phyloP scores from a whole-genome alignment of 495 filamentous ascomycete species.

The Oidiodendron maius region DNA sequence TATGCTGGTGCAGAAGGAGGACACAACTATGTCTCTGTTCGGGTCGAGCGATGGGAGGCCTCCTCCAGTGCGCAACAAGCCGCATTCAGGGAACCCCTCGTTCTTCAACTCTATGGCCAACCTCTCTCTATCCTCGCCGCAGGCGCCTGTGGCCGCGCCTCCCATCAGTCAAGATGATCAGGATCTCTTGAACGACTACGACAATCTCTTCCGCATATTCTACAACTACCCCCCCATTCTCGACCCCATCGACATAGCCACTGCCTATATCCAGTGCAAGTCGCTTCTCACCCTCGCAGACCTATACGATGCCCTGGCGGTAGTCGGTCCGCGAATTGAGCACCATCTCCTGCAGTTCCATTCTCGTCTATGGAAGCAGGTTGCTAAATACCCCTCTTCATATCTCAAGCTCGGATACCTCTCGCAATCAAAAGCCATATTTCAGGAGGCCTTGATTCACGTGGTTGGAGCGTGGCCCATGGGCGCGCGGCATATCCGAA shows the following conservation, averaged over 20 bases:
- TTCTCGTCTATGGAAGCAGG: conserved; percentile 83
- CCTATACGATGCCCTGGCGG: conserved; percentile 83
- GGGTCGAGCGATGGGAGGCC: conserved; percentile 24
- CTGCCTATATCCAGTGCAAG: conserved; percentile 89
- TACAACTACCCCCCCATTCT: conserved; percentile 83
- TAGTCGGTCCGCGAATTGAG: conserved; percentile 85
- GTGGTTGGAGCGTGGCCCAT: conserved; percentile 89
- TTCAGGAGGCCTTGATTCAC: conserved; percentile 82
- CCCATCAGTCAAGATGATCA: conserved; percentile 35
- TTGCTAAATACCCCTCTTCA: conserved; percentile 85
- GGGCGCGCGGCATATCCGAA: conserved; percentile 68
- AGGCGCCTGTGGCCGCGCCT: conserved; percentile 26
- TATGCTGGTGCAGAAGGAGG: conserved; percentile 79
- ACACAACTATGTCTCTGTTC: conserved; percentile 22
- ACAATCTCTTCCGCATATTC: conserved; percentile 88
- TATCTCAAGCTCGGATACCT: conserved; percentile 88
- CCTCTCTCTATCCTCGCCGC: conserved; percentile 44
- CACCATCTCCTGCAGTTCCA: conserved; percentile 90
- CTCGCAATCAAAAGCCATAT: conserved; percentile 77
- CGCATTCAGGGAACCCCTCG: conserved; percentile 50
- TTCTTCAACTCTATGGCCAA: conserved; percentile 89
- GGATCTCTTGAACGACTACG: conserved; percentile 80
- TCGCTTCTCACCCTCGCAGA: conserved; percentile 77
- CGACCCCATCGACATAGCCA: conserved; percentile 78
- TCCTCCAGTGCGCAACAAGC: conserved; percentile 45